Evolutionary conservation across 2,329 filamentous ascomycete genomes (phyloP).

Genomic region (Ascocoryne sarcoides): DNA sequence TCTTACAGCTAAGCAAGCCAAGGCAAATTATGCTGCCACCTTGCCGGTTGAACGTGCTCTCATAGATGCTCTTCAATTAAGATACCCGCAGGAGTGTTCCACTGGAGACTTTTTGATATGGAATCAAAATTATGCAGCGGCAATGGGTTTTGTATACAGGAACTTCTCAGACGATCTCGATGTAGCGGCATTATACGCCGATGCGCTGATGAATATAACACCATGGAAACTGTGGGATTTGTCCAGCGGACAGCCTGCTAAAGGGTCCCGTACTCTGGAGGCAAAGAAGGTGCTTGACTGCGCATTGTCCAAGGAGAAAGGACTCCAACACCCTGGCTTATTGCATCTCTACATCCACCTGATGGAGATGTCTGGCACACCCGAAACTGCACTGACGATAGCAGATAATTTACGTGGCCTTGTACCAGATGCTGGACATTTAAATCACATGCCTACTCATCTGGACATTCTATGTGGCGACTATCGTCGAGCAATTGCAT

Average conservation of each 20-base stretch:
- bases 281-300: slow-evolving; percentile 49
- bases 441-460: slow-evolving; percentile 71
- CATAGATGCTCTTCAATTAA: slow-evolving; percentile 49
- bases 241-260: slow-evolving; percentile 45
- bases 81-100: slow-evolving; percentile 49
- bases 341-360: slow-evolving; percentile 71
- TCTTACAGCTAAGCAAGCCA: slow-evolving; percentile 37
- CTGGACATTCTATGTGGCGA: slow-evolving; percentile 66
- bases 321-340: slow-evolving; percentile 54
- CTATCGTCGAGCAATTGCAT: slow-evolving; percentile 56
- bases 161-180: slow-evolving; percentile 49
- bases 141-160: slow-evolving; percentile 48
- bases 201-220: slow-evolving; percentile 56
- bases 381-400: slow-evolving; percentile 51
- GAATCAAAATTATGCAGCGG: slow-evolving; percentile 52
- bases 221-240: slow-evolving; percentile 59
- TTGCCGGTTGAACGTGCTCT: slow-evolving; percentile 52
- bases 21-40: slow-evolving; percentile 28
- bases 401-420: slow-evolving; percentile 56
- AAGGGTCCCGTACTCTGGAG: slow-evolving; percentile 47
- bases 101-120: slow-evolving; percentile 42
- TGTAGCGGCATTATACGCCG: slow-evolving; percentile 54
- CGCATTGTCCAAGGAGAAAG: slow-evolving; percentile 42
- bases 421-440: slow-evolving; percentile 60
- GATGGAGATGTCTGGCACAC: slow-evolving; percentile 65